Evolutionary conservation across 768 basidiomycete genomes (phyloP).

Genomic region (Auriscalpium orientale): DNA sequence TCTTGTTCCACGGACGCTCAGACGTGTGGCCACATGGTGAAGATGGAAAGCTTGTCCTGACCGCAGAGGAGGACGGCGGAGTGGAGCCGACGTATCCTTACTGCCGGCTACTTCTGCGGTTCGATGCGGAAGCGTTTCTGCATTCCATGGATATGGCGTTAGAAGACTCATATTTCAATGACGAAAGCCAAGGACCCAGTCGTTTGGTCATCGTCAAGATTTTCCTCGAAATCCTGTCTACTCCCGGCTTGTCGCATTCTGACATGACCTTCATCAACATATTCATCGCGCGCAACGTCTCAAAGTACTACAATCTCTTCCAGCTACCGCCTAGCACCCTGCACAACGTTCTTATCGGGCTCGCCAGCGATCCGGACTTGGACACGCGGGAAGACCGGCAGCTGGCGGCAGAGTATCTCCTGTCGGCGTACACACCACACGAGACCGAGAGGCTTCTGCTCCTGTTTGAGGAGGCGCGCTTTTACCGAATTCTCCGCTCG

Average conservation of each 20-base stretch:
- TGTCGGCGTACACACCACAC: slow-evolving; percentile 86
- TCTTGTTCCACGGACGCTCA: slow-evolving; percentile 79
- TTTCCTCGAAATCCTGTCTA: slow-evolving; percentile 67
- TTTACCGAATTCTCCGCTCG: slow-evolving; percentile 82
- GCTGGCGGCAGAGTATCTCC: slow-evolving; percentile 86
- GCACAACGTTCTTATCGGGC: slow-evolving; percentile 67
- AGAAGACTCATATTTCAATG: slow-evolving; percentile 87
- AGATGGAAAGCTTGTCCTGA: slow-evolving; percentile 66
- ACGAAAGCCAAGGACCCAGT: slow-evolving; percentile 54
- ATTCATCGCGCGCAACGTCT: slow-evolving; percentile 92
- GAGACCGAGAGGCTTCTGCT: slow-evolving; percentile 57
- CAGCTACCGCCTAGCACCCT: slow-evolving; percentile 54
- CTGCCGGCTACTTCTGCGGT: slow-evolving; percentile 70
- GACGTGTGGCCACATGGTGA: slow-evolving; percentile 69
- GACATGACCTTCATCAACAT: slow-evolving; percentile 87
- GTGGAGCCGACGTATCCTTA: slow-evolving; percentile 87
- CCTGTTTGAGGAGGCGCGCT: slow-evolving; percentile 77
- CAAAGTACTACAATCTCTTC: slow-evolving; percentile 75
- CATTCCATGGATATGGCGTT: slow-evolving; percentile 93
- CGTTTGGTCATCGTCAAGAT: slow-evolving; percentile 81
- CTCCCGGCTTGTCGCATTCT: slow-evolving; percentile 43
- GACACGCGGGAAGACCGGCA: slow-evolving; percentile 90
- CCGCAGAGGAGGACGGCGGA: slow-evolving; percentile 66
- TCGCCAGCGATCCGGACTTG: slow-evolving; percentile 67
- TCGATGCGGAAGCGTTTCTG: slow-evolving; percentile 90